Evolutionary conservation across 1,284 basidiomycete genomes (phyloP), one percentile per base, ranked within the genome.

Genomic region (Xanthoconium separans): DNA sequence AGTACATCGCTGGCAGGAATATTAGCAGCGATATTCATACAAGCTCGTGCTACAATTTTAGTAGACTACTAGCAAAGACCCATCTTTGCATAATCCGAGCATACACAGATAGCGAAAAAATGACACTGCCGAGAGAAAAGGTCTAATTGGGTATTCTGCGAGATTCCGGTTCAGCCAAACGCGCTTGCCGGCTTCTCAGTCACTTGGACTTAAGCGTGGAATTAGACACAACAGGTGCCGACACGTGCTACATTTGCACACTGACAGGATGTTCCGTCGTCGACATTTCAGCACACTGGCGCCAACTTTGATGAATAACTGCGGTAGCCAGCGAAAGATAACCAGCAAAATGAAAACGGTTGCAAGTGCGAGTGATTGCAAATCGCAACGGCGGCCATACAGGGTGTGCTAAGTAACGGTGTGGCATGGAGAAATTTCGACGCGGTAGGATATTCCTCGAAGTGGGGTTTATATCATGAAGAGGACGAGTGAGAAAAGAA

Each of bases 371-470:
- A 53, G 53, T 4, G 65, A 59, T 13, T 48, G 44, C 27, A 54
- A 12, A 5, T 22, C 31, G 16, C 51, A 2, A 65, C 15, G 18
- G 42, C 22, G 0, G 60, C 58, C 45, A 66, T 44, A 18, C 55
- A 55, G 3, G 34, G 55, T 20, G 36, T 54, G 18, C 57, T 54
- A 0, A 64, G 39, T 7, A 57, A 49, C 8, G 68, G 66, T 15
- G 70, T 24, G 0, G 22, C 34, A 16, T 70, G 59, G 2, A 66
- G 54, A 27, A 57, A 37, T 20, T 40, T 58, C 2, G 55, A 51
- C 9, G 65, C 6, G 0, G 31, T 30, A 13, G 54, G 45, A 41
- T 41, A n/a, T 15, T 39, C 18, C 57, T 68, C 0, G 31, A 0
- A 18, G 3, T 2, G 12, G 1, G 2, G 16, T 50, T 24, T 3